Conservation (phyloP, 164 flowering plant genomes). For the Chimonanthus praecox region DNA sequence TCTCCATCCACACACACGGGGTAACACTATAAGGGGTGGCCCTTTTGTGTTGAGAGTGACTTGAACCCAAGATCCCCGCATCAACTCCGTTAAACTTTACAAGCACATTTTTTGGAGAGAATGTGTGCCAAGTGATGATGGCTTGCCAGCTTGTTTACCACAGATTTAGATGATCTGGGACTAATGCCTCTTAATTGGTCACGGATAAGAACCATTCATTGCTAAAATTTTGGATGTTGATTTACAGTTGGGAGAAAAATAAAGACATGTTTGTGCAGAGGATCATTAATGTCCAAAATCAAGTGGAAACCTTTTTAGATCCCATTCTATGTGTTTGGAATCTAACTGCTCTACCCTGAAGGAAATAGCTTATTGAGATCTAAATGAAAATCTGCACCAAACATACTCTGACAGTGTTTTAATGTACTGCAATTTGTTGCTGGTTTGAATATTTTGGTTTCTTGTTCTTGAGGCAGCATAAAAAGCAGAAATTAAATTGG, state of each 20-base stretch:
- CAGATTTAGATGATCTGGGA: not conserved
- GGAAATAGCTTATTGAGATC: not conserved
- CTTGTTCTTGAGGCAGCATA: not conserved
- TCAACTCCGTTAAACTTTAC: no score
- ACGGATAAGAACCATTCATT: not conserved
- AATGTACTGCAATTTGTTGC: not conserved
- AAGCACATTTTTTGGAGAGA: not conserved
- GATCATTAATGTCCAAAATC: not conserved
- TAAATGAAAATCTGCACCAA: not conserved
- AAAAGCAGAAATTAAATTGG: not conserved
- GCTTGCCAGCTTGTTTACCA: not conserved
- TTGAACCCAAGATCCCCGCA: no score
- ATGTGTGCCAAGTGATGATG: not conserved
- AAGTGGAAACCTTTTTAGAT: not conserved
- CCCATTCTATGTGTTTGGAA: not conserved
- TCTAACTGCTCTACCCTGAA: not conserved
- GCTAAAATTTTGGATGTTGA: not conserved
- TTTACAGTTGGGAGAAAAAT: not conserved
- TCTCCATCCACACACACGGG: no score
- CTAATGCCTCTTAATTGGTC: not conserved
- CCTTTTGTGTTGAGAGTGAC: no score
- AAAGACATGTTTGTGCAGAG: not conserved
- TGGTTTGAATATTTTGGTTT: not conserved
- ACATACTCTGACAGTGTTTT: not conserved
- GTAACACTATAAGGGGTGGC: no score